phyloP scores from a whole-genome alignment of 345 rosid genomes.

The Diplotaxis tenuifolia region DNA sequence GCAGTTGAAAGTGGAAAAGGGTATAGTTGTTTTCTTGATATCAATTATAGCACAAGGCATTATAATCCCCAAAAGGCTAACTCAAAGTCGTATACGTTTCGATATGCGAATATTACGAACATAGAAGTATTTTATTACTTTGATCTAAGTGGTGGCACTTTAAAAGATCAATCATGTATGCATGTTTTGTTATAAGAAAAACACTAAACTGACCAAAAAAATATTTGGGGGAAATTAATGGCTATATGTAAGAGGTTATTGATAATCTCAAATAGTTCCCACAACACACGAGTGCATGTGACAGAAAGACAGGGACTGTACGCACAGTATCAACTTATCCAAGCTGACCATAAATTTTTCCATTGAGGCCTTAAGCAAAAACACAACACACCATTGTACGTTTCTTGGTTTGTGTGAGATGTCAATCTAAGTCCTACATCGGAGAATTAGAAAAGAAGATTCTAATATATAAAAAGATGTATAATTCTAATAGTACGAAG shows the following conservation, averaged over 20 bases:
- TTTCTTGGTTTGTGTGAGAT: too few relatives aligned
- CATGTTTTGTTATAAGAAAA: not conserved
- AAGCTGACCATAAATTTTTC: not conserved
- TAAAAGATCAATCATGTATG: constrained; percentile 1
- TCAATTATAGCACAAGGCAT: constrained; percentile 26
- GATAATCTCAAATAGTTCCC: not conserved
- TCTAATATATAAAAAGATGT: too few relatives aligned
- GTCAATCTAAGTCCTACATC: too few relatives aligned
- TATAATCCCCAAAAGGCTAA: constrained; percentile 17
- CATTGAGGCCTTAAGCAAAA: not conserved
- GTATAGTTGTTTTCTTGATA: constrained; percentile 28
- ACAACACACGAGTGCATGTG: not conserved
- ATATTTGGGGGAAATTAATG: not conserved
- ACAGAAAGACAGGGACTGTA: not conserved
- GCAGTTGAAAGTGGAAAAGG: constrained; percentile 26
- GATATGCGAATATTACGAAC: constrained; percentile 2
- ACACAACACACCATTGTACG: not conserved
- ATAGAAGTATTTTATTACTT: not conserved
- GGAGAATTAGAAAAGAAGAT: too few relatives aligned
- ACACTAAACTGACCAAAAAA: not conserved
- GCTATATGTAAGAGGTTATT: not conserved
- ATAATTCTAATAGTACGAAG: too few relatives aligned
- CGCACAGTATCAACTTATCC: not conserved
- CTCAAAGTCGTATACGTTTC: constrained; percentile 4
- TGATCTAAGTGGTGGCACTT: constrained; percentile 1